Evolutionary conservation across 441 rosid species (phyloP).

Genomic region (California macrophylla): DNA sequence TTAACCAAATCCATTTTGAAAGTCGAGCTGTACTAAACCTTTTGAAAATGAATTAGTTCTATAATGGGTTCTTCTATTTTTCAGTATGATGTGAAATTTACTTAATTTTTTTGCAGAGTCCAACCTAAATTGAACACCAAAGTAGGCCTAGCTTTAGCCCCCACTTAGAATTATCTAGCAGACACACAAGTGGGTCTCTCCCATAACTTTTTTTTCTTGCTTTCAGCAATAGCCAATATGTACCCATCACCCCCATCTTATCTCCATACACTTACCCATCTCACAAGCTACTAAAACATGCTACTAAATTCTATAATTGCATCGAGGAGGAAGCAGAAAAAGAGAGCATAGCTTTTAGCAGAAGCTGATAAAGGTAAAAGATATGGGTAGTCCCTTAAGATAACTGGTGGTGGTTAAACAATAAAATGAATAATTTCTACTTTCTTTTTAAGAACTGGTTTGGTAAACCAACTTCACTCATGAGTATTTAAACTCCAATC

Average conservation of each 20-base stretch:
- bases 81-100: not conserved
- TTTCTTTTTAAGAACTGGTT: conserved; percentile 18
- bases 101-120: not conserved
- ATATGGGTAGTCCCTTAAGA: not conserved
- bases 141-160: conserved; percentile 9
- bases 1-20: conserved; percentile 18
- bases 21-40: conserved; percentile 29
- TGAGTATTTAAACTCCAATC: conserved; percentile 26
- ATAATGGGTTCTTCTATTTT: not conserved
- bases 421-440: conserved; percentile 9
- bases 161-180: conserved; percentile 16
- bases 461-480: conserved; percentile 14
- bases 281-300: conserved; percentile 22
- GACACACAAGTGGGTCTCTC: conserved; percentile 14
- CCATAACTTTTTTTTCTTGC: conserved; percentile 3
- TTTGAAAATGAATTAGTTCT: conserved; percentile 13
- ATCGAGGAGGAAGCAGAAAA: conserved; percentile 10
- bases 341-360: conserved; percentile 13
- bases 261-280: conserved; percentile 13
- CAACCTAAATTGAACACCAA: conserved; percentile 9
- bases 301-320: conserved; percentile 26
- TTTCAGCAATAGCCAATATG: conserved; percentile 4
- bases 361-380: conserved; percentile 12
- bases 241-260: conserved; percentile 4
- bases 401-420: not conserved